Evolutionary conservation across 1,284 basidiomycete genomes (phyloP).

Genomic region (Cystobasidiaceae sp.): DNA sequence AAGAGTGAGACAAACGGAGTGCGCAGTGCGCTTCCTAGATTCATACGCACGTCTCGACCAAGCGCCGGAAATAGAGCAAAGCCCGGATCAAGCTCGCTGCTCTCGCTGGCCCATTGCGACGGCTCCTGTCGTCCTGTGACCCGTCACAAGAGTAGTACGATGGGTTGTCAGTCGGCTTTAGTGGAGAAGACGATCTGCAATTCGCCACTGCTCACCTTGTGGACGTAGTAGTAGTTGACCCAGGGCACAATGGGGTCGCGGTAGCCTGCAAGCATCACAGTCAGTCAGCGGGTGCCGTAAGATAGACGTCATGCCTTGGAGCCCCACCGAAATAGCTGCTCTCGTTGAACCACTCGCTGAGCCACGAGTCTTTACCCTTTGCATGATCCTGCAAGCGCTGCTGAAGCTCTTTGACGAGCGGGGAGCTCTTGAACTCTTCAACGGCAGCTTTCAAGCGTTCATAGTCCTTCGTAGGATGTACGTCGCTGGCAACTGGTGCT

Average conservation of each 20-base stretch:
- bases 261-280: slow-evolving; percentile 34
- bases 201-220: slow-evolving; percentile 68
- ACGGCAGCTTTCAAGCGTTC: slow-evolving; percentile 58
- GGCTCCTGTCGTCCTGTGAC: slow-evolving; percentile 16
- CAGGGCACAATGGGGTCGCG: slow-evolving; percentile 81
- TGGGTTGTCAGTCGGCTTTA: no score
- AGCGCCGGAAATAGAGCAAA: slow-evolving; percentile 70
- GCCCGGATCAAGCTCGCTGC: slow-evolving; percentile 78
- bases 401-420: slow-evolving; percentile 71
- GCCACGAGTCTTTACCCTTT: slow-evolving; percentile 64
- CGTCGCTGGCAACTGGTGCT: slow-evolving; percentile 31
- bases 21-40: no score
- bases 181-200: no score
- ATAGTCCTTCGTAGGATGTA: slow-evolving; percentile 42
- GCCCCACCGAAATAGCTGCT: slow-evolving; percentile 48
- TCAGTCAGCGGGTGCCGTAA: neutral
- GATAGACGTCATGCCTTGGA: slow-evolving; percentile 28
- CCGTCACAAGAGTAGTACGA: neutral
- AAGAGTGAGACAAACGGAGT: no score
- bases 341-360: slow-evolving; percentile 98
- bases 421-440: slow-evolving; percentile 64
- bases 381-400: slow-evolving; percentile 70
- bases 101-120: slow-evolving; percentile 50
- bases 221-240: slow-evolving; percentile 93
- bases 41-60: slow-evolving; percentile 76